Evolutionary conservation across 345 rosid genomes (phyloP).

Genomic region (Turnera subulata): DNA sequence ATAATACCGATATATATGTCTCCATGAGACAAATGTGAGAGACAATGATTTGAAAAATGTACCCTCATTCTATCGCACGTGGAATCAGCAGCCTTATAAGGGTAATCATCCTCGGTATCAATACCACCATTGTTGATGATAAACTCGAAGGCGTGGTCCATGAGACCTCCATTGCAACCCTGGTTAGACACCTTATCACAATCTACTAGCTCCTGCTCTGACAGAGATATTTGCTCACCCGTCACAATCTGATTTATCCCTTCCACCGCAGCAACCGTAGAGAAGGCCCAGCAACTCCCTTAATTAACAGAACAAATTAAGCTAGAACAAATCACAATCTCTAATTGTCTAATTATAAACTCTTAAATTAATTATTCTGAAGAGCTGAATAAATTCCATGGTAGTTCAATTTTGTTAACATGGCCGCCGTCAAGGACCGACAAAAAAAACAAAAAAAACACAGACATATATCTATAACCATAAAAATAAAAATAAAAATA

Average conservation of each 20-base stretch:
- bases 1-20: too few species aligned
- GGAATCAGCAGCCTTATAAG: conserved; percentile 21
- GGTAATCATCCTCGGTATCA: conserved; percentile 24
- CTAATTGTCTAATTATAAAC: too few species aligned
- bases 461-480: too few species aligned
- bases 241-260: conserved; percentile 33
- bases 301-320: neutral
- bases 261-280: conserved; percentile 27
- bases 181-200: conserved; percentile 22
- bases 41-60: neutral
- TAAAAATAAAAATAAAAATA: too few species aligned
- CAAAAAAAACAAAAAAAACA: too few species aligned
- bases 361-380: too few species aligned
- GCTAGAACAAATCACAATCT: too few species aligned
- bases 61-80: conserved; percentile 24
- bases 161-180: conserved; percentile 33
- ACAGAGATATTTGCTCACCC: conserved; percentile 24
- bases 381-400: too few species aligned
- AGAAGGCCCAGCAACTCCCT: conserved; percentile 39
- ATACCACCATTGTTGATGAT: conserved; percentile 29
- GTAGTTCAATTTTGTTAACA: too few species aligned
- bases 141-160: conserved; percentile 33
- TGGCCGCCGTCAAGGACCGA: too few species aligned
- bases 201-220: conserved; percentile 31
- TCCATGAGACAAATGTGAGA: neutral